Conservation (phyloP, 208 protist genomes). For the Crithidia sp. region DNA sequence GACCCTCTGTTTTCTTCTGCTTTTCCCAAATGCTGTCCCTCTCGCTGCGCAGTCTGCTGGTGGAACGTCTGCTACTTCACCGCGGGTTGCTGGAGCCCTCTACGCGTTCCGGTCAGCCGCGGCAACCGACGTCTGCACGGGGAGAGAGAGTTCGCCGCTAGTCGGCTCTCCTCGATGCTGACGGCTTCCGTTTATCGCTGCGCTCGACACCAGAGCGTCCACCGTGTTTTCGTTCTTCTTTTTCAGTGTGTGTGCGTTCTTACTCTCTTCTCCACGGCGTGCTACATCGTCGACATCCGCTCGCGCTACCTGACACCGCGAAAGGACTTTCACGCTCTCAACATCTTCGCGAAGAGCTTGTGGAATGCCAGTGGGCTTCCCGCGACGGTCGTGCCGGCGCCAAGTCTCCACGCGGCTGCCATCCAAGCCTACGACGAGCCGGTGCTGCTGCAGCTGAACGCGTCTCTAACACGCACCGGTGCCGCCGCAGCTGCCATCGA, state of each 20-base stretch:
- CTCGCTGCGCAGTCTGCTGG: too few species aligned
- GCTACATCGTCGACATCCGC: constrained; percentile 28
- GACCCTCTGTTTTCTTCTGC: too few species aligned
- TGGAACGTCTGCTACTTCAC: too few species aligned
- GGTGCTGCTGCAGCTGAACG: not conserved
- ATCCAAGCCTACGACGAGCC: constrained; percentile 3
- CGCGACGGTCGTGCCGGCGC: not conserved
- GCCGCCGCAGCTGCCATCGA: not conserved
- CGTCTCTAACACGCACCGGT: not conserved
- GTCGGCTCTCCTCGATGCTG: constrained; percentile 4
- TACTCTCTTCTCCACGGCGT: constrained; percentile 13
- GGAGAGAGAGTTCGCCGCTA: too few species aligned
- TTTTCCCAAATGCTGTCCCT: too few species aligned
- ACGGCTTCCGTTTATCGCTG: constrained; percentile 1
- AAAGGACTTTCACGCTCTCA: constrained; percentile 7
- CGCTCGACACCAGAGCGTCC: constrained; percentile 10
- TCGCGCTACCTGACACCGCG: constrained; percentile 10
- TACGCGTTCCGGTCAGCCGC: too few species aligned
- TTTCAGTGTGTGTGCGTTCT: constrained; percentile 22
- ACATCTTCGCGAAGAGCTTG: not conserved
- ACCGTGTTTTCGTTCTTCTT: constrained; percentile 1
- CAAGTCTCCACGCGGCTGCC: not conserved
- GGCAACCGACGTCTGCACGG: too few species aligned
- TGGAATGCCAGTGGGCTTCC: constrained; percentile 13
- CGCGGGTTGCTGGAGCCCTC: too few species aligned